Evolutionary conservation across 169 alveolate genomes (phyloP).

Genomic region (Plasmodium knowlesi): DNA sequence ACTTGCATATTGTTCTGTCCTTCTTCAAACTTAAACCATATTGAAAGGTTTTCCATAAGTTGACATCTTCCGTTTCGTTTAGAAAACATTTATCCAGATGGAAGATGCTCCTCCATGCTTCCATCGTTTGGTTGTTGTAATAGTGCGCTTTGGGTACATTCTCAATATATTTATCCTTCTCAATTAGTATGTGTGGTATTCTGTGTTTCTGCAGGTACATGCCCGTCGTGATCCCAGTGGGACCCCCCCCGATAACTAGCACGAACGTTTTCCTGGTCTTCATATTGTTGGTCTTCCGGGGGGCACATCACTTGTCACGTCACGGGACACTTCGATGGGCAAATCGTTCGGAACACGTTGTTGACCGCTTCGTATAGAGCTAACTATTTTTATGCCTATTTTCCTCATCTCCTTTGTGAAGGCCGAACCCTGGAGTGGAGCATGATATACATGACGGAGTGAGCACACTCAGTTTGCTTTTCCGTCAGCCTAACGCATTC

Average conservation of each 20-base stretch:
- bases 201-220: conserved; percentile 87
- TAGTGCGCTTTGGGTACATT: conserved; percentile 94
- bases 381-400: neutral
- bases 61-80: conserved; percentile 67
- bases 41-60: conserved; percentile 74
- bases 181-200: conserved; percentile 89
- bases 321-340: neutral
- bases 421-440: neutral
- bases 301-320: neutral
- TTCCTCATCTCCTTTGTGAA: neutral
- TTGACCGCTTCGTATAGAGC: neutral
- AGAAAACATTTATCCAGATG: conserved; percentile 78
- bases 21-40: conserved; percentile 73
- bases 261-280: conserved; percentile 81
- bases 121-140: conserved; percentile 93
- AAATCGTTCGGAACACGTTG: neutral
- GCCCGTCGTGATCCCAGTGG: conserved; percentile 93
- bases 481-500: neutral
- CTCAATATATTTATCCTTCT: conserved; percentile 78
- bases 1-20: conserved; percentile 1
- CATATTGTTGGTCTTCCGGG: neutral
- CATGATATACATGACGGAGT: neutral
- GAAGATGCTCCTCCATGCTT: conserved; percentile 75
- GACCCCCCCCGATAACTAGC: conserved; percentile 95
- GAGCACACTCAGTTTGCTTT: neutral